Base-by-base conservation (phyloP, 352 stramenopile genomes). In the Globisporangium cylindrosporum region DNA sequence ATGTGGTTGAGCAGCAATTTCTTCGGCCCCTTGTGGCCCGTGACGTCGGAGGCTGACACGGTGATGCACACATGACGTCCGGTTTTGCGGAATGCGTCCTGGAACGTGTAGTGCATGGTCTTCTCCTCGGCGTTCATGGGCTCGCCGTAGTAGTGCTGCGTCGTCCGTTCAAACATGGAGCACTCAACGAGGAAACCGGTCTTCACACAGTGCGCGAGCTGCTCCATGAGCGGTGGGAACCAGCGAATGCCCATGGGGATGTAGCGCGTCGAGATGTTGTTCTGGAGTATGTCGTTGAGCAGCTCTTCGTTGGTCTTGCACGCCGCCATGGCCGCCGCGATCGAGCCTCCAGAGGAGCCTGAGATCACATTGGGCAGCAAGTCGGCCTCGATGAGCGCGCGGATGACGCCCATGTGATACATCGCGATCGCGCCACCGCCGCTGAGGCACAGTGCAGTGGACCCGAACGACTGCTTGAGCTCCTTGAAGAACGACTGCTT, bases 341-440 rank as follows among this genome's bases (percentile, higher is more conserved):
- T 98, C 15, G 81, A 91, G 7, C 95, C 94, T 49, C 93, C 95
- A 0, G 93, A 98, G 1, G 93, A 98, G 1, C 95, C 95, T 4
- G 89, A 97, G 51, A 98, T 93, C 7, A 98, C 93, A 64, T 97
- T 94, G 20, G 97, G 95, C 43, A 98, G 77, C 9, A 97, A 38
- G 48, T 93, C 84, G 0, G 82, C 84, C 27, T 98, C 86, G 2
- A 98, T 71, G 8, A 98, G 72, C 10, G 92, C 92, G 22, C 85
- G 82, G 12, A 98, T 90, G 10, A 97, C 91, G 32, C 95, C 95
- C 68, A 98, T 86, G 79, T 98, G 95, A 69, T 98, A 98, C 93
- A 99, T 98, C 1, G 91, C 88, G 66, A 92, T 95, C 66, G 69
- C 87, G n/a, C 94, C 94, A 18, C 94, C 95, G 54, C 94, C 95